Base-by-base conservation (phyloP, 1,139 yeast genomes). In the Kurtzmaniella quercitrusa region DNA sequence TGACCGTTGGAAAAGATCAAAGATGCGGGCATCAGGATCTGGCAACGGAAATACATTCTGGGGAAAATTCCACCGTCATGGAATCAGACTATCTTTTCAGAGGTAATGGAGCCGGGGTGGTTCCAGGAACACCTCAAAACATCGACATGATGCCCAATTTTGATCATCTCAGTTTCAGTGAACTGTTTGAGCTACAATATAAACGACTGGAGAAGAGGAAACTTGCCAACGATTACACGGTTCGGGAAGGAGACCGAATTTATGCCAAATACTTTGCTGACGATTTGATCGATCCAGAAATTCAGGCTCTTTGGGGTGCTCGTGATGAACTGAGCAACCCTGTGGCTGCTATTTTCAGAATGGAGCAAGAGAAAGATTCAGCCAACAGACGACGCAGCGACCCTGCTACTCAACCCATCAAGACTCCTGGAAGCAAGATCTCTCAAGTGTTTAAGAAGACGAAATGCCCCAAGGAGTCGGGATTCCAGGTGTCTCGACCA, bases 181-280 rank as follows among this genome's bases (percentile, higher is more conserved):
- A 36, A n/a, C 59, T 64, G n/a, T 63, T 62, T 43, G 46, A 48
- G 9, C 51, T 48, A 41, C 62, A 57, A 44, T 60, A 60, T 46
- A 48, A 53, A 38, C 48, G 45, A 37, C 59, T 66, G 9, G 53
- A 54, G 37, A 45, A 51, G n/a, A 48, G 68, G 24, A 62, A 55
- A 46, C 49, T 49, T 27, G 46, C 52, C 12, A 67, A 59, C 23
- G 77, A 77, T 51, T 75, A 75, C 53, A 64, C 77, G 1, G 69
- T 71, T 3, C 61, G 82, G 46, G 82, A 76, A 51, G 77, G 72
- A 2, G 82, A 77, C 51, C 50, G 61, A 27, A 71, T 73, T 37
- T 75, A 68, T 51, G 62, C 66, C 37, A 68, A 72, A 48, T 70
- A 62, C 49, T 62, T 72, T 33, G 58, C 64, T 11, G 66, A 67